Base-by-base conservation (phyloP, 768 basidiomycete species). In the Phlegmacium glaucopus region DNA sequence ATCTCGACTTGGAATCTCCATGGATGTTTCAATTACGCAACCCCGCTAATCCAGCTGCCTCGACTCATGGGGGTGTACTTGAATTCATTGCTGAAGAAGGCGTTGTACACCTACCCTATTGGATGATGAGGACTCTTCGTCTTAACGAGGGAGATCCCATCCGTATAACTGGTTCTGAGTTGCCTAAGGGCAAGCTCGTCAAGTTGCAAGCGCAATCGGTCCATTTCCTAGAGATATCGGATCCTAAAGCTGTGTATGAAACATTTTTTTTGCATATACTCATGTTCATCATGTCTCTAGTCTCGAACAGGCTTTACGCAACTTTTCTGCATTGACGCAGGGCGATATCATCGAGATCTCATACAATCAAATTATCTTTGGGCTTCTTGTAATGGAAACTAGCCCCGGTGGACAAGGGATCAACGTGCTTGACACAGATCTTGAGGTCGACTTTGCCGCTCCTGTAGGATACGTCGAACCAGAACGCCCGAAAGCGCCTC, bases 81-180 rank as follows among this genome's bases (percentile, higher is more conserved):
- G 96, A 99, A 63, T 99, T 99, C 68, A 97, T 97, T 54, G 95
- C 96, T 2, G 87, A 96, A 47, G 95, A 98, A 66, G 96, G 96
- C 10, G 77, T 88, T 11, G 94, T 94, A 3, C 88, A 98, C 72
- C 75, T 99, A 12, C 96, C 96, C 0, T 88, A 93, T 57, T 99
- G 96, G 96, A 95, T 99, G 90, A 99, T 99, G 95, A 94, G 89
- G 72, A 94, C 92, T 4, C 72, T 99, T 15, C 82, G 91, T 22
- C 70, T 99, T 22, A 85, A 85, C 46, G 96, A 99, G 68, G 96
- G 96, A 10, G 96, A 98, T 70, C 83, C 92, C 9, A 90, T 99
- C 50, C 85, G 94, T 37, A 85, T 98, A 44, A 94, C 87, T 5
- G 94, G 95, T 7, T 77, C 87, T 2, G 83, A 87, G 50, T 76